These are phyloP conservation scores for Coemansia sp. DNA, from an alignment of 192 early-diverging fungal genomes.

Conservation along the genomic window DNA sequence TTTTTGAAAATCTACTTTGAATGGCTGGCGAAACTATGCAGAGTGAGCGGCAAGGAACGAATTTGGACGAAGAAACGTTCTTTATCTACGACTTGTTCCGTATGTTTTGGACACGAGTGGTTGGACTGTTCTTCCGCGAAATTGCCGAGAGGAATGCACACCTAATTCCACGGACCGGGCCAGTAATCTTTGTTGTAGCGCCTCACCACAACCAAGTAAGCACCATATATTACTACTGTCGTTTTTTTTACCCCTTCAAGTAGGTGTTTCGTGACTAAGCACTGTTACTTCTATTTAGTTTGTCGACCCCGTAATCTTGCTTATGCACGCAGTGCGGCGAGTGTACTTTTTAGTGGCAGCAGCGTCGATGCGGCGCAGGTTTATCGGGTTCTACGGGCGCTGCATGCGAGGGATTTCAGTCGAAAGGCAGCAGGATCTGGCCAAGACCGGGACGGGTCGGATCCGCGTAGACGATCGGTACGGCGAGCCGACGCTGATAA, in stretches of 20 bases:
- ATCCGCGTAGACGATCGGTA: constrained; percentile 70
- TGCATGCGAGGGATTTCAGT: constrained; percentile 87
- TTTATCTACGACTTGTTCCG: constrained; percentile 69
- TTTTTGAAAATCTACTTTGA: background rate
- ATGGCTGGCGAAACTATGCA: background rate
- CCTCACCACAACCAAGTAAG: constrained; percentile 75
- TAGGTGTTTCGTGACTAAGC: background rate
- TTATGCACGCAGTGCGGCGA: constrained; percentile 76
- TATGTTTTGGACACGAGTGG: constrained; percentile 67
- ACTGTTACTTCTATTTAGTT: constrained; percentile 57
- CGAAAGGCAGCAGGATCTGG: constrained; percentile 89
- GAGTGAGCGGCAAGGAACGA: background rate
- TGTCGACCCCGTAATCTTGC: constrained; percentile 91
- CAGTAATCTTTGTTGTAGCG: constrained; percentile 91
- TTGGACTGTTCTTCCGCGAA: constrained; percentile 89
- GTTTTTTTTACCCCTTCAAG: background rate
- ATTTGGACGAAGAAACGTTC: constrained; percentile 18
- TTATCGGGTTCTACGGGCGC: constrained; percentile 82
- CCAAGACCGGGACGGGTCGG: constrained; percentile 69
- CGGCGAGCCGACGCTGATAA: constrained; percentile 69
- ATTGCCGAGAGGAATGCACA: constrained; percentile 82
- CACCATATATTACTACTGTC: background rate
- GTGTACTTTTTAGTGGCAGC: constrained; percentile 83
- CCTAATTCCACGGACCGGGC: constrained; percentile 81
- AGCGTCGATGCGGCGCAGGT: constrained; percentile 84